phyloP scores from a whole-genome alignment of 345 rosid genomes.

The Bruguiera parviflora region DNA sequence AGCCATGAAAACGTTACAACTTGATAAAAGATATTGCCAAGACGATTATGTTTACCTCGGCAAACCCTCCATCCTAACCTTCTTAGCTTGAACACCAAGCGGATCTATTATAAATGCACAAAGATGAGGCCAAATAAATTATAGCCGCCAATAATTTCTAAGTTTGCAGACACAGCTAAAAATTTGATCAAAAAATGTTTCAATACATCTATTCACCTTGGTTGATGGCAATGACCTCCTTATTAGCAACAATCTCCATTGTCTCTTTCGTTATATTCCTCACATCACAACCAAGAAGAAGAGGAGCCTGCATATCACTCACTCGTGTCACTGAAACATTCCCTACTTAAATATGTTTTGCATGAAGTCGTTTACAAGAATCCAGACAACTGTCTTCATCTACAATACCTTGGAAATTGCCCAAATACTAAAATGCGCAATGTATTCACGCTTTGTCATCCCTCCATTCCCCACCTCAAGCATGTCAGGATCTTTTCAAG shows the following conservation, averaged over 20 bases:
- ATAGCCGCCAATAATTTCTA: background rate
- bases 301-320: constrained; percentile 47
- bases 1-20: background rate
- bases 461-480: constrained; percentile 99
- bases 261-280: constrained; percentile 63
- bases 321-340: background rate
- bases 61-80: constrained; percentile 45
- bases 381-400: background rate
- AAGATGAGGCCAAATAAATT: background rate
- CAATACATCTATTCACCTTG: constrained; percentile 45
- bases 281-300: constrained; percentile 78
- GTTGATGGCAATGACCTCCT: constrained; percentile 78
- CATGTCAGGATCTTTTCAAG: constrained; percentile 86
- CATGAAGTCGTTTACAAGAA: background rate
- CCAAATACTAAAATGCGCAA: constrained; percentile 90
- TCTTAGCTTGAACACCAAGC: constrained; percentile 48
- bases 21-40: background rate
- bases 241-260: constrained; percentile 49
- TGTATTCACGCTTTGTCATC: constrained; percentile 78
- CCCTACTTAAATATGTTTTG: background rate
- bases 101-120: constrained; percentile 25
- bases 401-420: constrained; percentile 74
- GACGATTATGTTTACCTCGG: constrained; percentile 26
- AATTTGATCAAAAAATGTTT: no score
- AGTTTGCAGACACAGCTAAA: no score